These are phyloP conservation scores for Fraxinus ornus DNA, from an alignment of 305 asterid species.

Conservation along the genomic window DNA sequence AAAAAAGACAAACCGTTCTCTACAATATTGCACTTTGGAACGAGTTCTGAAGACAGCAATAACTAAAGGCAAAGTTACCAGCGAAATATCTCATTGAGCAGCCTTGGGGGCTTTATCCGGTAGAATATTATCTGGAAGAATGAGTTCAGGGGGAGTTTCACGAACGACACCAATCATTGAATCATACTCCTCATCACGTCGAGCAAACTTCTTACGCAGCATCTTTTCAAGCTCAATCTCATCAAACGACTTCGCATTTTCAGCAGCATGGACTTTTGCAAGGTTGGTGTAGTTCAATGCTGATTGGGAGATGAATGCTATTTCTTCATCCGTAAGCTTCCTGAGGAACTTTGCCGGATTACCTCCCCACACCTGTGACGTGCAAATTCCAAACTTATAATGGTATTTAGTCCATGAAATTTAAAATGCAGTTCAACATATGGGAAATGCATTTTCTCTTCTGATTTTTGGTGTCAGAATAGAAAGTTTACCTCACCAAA, in stretches of 20 bases:
- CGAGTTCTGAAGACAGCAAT: conserved; percentile 5
- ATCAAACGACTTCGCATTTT: conserved; percentile 52
- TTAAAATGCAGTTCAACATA: background rate
- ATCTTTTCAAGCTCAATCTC: conserved; percentile 55
- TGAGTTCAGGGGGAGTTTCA: conserved; percentile 59
- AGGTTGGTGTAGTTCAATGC: conserved; percentile 57
- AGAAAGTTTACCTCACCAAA: conserved; percentile 65
- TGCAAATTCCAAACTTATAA: background rate
- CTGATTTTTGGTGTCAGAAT: background rate
- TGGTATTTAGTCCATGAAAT: background rate
- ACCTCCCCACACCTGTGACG: conserved; percentile 52
- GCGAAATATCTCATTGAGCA: conserved; percentile 29
- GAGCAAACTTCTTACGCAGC: conserved; percentile 59
- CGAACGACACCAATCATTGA: conserved; percentile 64
- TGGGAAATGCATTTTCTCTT: background rate
- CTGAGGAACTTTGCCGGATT: conserved; percentile 58
- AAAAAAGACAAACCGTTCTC: conserved; percentile 25
- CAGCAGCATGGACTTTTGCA: conserved; percentile 62
- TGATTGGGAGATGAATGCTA: conserved; percentile 52
- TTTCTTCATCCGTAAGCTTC: conserved; percentile 51
- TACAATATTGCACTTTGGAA: conserved; percentile 14
- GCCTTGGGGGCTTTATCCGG: conserved; percentile 53
- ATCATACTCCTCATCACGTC: conserved; percentile 57
- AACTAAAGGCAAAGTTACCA: conserved; percentile 8
- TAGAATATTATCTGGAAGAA: conserved; percentile 57